phyloP scores from a whole-genome alignment of 768 basidiomycete species.

The Podaxis pistillaris region DNA sequence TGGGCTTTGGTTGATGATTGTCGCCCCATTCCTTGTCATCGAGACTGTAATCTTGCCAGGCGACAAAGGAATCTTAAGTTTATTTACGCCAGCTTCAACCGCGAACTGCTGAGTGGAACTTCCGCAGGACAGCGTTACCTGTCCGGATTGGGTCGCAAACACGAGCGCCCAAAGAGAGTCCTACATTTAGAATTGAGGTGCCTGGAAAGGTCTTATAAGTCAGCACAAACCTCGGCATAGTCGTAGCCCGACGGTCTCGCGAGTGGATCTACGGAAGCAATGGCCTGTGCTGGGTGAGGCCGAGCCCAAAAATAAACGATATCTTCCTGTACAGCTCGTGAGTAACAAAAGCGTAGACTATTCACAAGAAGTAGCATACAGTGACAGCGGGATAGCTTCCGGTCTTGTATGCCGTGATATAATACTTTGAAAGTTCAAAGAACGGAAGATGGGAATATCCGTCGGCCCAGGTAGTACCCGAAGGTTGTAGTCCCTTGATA shows the following conservation, averaged over 20 bases:
- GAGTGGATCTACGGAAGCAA: conserved; percentile 40
- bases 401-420: conserved; percentile 66
- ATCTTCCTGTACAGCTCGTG: conserved; percentile 34
- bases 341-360: not conserved
- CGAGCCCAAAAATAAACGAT: conserved; percentile 60
- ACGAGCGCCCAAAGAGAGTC: conserved; percentile 69
- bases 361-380: conserved; percentile 35
- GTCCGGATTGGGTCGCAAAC: conserved; percentile 50
- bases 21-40: conserved; percentile 49
- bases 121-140: conserved; percentile 50
- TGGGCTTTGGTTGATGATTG: conserved; percentile 48
- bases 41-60: conserved; percentile 57
- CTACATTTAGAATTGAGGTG: conserved; percentile 20
- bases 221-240: conserved; percentile 41
- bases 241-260: conserved; percentile 49
- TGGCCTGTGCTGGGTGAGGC: conserved; percentile 56
- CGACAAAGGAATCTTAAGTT: conserved; percentile 56
- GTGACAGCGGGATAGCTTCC: conserved; percentile 59
- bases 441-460: conserved; percentile 50
- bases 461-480: conserved; percentile 42
- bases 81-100: conserved; percentile 53
- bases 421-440: conserved; percentile 63
- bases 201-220: not conserved
- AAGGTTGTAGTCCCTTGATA: conserved; percentile 47
- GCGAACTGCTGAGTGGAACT: conserved; percentile 38